Base-by-base conservation (phyloP, 768 basidiomycete genomes). In the Hygrocybe coccinea region DNA sequence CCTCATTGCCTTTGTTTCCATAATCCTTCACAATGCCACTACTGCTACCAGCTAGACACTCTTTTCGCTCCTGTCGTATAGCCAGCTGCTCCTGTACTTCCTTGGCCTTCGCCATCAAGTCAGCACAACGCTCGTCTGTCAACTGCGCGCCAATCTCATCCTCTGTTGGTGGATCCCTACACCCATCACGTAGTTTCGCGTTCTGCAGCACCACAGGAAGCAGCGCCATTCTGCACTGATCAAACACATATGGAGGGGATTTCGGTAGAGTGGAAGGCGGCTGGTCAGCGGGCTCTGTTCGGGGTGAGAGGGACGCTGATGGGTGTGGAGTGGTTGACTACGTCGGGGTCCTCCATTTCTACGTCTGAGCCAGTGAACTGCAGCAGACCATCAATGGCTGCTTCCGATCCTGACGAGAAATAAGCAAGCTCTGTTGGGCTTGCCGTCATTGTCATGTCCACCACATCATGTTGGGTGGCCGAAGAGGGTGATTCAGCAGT, bases 201-300 rank as follows among this genome's bases (percentile, higher is more conserved):
- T 56, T 56, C 41, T 50, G 35, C 19, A 56, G 15, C 6, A 56
- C 29, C 5, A 56, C 17, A 2, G 55, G 48, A 12, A 56, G n/a
- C 2, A 56, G 39, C 36, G 33, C 21, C 6, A 12, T 12, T 21
- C 55, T 38, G 38, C 36, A 50, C 19, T 50, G 48, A 12, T 56
- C 38, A 29, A 44, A 38, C 1, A 22, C 7, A 12, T 35, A 39
- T 22, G 46, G 24, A n/a, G n/a, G n/a, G 3, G 34, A 24, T n/a
- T 38, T 2, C 7, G 38, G 6, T 41, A 25, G 33, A 21, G 12
- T 15, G 14, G 51, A 37, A 6, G 15, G 11, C 10, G 7, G 21
- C 1, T 7, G 14, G 33, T 12, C 11, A 2, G 47, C 22, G 47
- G 11, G 3, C 3, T 33, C 25, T 2, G 11, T 35, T 37, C 8